These are phyloP conservation scores for Entonaema liquescens DNA, from an alignment of 495 filamentous ascomycete genomes.

Conservation along the genomic window DNA sequence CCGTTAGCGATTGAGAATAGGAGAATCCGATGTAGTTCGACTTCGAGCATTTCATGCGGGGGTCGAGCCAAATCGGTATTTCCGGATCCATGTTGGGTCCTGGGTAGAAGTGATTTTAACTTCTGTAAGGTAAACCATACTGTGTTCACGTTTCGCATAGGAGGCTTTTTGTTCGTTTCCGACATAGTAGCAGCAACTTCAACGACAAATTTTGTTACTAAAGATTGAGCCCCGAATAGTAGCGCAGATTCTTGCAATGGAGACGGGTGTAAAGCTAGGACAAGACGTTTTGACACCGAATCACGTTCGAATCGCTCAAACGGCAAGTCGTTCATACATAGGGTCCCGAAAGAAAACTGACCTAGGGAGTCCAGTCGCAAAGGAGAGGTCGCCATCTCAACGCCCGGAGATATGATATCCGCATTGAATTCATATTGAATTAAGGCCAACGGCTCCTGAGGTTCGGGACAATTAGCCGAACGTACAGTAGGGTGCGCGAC, in stretches of 20 bases:
- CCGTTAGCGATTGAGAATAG: conserved; percentile 24
- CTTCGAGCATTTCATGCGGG: not conserved
- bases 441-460: too few species aligned
- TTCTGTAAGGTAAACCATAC: conserved; percentile 1
- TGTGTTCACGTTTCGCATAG: not conserved
- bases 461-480: not conserved
- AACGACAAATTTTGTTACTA: not conserved
- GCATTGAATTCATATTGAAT: not conserved
- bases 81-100: not conserved
- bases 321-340: conserved; percentile 11
- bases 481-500: not conserved
- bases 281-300: not conserved
- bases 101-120: conserved; percentile 10
- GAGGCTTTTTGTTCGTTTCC: not conserved
- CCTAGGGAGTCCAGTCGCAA: not conserved
- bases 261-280: not conserved
- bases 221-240: not conserved
- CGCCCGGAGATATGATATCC: not conserved
- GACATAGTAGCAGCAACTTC: conserved; percentile 10
- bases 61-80: not conserved
- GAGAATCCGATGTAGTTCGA: conserved; percentile 22
- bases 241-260: conserved; percentile 6
- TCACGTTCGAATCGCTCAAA: conserved; percentile 19
- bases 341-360: not conserved
- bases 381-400: not conserved